A percentile compares a stretch with the other conserved stretches of the same genome.
phyloP scores from a whole-genome alignment of 768 basidiomycete genomes.

The Hypholoma sublateritium region DNA sequence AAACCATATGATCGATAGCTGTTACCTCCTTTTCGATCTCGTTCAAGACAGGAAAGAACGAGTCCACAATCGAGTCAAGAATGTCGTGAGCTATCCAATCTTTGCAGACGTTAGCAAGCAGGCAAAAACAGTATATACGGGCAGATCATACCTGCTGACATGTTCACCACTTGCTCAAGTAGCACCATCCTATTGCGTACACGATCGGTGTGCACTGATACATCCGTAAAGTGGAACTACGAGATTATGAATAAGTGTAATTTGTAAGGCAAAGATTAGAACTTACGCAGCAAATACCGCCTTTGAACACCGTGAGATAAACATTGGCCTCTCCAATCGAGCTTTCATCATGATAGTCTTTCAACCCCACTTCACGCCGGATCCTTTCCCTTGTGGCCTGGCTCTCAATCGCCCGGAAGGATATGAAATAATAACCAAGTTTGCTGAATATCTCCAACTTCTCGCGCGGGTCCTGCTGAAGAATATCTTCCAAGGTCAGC shows the following conservation, averaged over 20 bases:
- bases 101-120: conserved; percentile 24
- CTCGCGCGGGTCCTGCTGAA: conserved; percentile 89
- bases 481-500: conserved; percentile 88
- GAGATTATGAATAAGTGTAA: conserved; percentile 1
- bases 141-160: conserved; percentile 60
- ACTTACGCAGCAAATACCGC: conserved; percentile 79
- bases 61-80: conserved; percentile 91
- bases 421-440: conserved; percentile 91
- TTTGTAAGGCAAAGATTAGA: not conserved
- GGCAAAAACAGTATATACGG: no score
- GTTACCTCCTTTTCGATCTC: conserved; percentile 81
- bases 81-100: conserved; percentile 95
- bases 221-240: conserved; percentile 90
- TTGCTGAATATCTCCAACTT: conserved; percentile 86
- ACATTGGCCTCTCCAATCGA: conserved; percentile 75
- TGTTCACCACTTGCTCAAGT: conserved; percentile 59
- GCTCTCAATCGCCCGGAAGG: conserved; percentile 80
- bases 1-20: conserved; percentile 73
- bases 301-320: conserved; percentile 87
- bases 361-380: conserved; percentile 30
- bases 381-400: conserved; percentile 40
- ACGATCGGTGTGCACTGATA: conserved; percentile 80
- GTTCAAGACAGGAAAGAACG: conserved; percentile 84
- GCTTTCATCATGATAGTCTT: conserved; percentile 35
- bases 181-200: conserved; percentile 71